These are phyloP conservation scores for Discostella pseudostelligera DNA, from an alignment of 108 stramenopile species.

Conservation along the genomic window DNA sequence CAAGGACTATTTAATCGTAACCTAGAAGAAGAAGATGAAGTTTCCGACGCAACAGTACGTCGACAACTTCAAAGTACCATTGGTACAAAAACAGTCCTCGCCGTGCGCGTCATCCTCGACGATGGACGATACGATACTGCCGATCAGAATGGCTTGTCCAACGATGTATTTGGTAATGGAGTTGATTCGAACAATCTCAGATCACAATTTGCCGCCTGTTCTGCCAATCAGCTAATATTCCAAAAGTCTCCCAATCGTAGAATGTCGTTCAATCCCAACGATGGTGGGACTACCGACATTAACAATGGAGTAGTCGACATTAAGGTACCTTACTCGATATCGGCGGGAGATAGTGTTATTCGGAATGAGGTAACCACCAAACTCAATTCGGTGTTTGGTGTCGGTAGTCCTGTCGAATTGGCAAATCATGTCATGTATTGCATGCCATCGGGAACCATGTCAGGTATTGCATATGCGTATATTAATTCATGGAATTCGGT, in stretches of 20 bases:
- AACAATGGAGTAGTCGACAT: not conserved
- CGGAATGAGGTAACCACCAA: not conserved
- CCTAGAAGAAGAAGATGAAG: no score
- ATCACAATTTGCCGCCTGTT: not conserved
- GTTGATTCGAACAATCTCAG: not conserved
- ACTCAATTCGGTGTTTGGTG: not conserved
- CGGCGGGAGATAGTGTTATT: not conserved
- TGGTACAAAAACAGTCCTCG: not conserved
- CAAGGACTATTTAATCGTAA: no score
- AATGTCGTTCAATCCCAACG: not conserved
- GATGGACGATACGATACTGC: not conserved
- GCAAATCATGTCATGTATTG: slow-evolving; percentile 18
- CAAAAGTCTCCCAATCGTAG: not conserved
- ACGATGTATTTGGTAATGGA: not conserved
- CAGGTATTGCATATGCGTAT: slow-evolving; percentile 4
- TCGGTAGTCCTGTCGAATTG: not conserved
- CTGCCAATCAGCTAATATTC: not conserved
- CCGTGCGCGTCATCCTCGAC: not conserved
- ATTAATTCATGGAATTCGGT: not conserved
- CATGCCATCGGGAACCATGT: not conserved
- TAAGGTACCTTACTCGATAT: not conserved
- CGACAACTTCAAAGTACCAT: not conserved
- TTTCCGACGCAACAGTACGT: no score
- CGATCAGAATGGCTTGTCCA: not conserved
- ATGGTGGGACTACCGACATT: not conserved